Percentiles rank a stretch among this genome's conserved stretches.
Evolutionary conservation across 192 early-diverging fungal genomes (phyloP).

Genomic region (Podila clonocystis): DNA sequence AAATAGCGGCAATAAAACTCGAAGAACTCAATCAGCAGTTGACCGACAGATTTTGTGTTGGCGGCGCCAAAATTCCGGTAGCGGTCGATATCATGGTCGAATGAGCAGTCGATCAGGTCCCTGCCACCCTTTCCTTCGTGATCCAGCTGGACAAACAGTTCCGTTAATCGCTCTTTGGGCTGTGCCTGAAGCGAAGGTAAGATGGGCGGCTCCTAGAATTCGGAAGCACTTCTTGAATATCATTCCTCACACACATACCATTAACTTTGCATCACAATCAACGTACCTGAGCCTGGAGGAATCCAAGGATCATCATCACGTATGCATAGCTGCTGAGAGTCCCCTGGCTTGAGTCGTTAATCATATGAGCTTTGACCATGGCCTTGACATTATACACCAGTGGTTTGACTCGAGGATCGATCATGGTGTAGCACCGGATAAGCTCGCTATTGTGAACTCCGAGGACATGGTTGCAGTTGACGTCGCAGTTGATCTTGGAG

Average conservation of each 20-base stretch:
- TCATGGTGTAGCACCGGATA: constrained; percentile 41
- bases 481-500: constrained; percentile 40
- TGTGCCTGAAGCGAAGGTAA: constrained; percentile 32
- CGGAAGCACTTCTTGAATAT: background rate
- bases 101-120: constrained; percentile 30
- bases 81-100: constrained; percentile 26
- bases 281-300: constrained; percentile 39
- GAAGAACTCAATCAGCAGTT: constrained; percentile 42
- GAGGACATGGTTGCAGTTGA: constrained; percentile 46
- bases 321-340: constrained; percentile 52
- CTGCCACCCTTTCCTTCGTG: constrained; percentile 14
- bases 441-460: constrained; percentile 55
- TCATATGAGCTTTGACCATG: constrained; percentile 40
- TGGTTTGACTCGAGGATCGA: constrained; percentile 50
- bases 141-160: constrained; percentile 11
- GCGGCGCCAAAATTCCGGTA: constrained; percentile 23
- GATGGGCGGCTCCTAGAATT: constrained; percentile 23
- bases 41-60: constrained; percentile 37
- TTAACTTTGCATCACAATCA: background rate
- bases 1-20: constrained; percentile 38
- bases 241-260: background rate
- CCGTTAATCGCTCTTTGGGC: constrained; percentile 15
- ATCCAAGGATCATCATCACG: constrained; percentile 44
- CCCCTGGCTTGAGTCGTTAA: constrained; percentile 45
- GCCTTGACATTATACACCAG: constrained; percentile 47